Evolutionary conservation across 306 rosid genomes (phyloP), one percentile per base, ranked within the genome.

Genomic region (Geum urbanum): DNA sequence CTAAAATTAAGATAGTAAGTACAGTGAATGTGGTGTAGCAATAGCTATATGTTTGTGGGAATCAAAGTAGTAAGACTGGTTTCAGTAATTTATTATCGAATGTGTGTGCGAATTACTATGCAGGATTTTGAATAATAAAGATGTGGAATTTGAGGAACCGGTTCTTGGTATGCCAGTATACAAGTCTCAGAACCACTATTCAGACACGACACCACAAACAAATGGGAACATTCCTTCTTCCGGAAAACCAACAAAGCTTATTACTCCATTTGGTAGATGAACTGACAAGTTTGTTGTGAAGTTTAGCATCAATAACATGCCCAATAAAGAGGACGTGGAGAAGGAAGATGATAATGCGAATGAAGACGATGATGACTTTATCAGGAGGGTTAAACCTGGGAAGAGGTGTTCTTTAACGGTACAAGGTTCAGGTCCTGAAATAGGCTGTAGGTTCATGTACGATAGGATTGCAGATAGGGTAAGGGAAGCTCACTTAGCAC

Each of bases 361-460:
- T 72, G 52, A 81, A 18, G 97, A 82, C 63, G 90, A 88, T 66
- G 88, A 87, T 70, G 87, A 81, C 71, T 47, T 90, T 76, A 76
- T 90, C 40, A 83, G 81, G 73, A 90, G 84, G 87, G 83, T 90
- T 78, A 78, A 60, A 58, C 87, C 86, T 18, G 89, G 82, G n/a
- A 66, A 74, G 73, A 79, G 76, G 74, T 94, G 98, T 75, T 90
- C 92, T 52, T 78, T 90, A 85, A 63, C 67, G 73, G 75, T 88
- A 66, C 88, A 81, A 73, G 81, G 79, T 76, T 88, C 92, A 76
- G 91, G 82, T 67, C 95, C 88, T 53, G 85, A 79, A 80, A 75
- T 81, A 40, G 87, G 85, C 69, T 90, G 95, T 77, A 83, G 95
- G 79, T 94, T 90, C 84, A 86, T 94, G 98, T 81, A 85, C 72